Conservation (phyloP, 495 filamentous ascomycete species). For the Aspergillus conjunctus region DNA sequence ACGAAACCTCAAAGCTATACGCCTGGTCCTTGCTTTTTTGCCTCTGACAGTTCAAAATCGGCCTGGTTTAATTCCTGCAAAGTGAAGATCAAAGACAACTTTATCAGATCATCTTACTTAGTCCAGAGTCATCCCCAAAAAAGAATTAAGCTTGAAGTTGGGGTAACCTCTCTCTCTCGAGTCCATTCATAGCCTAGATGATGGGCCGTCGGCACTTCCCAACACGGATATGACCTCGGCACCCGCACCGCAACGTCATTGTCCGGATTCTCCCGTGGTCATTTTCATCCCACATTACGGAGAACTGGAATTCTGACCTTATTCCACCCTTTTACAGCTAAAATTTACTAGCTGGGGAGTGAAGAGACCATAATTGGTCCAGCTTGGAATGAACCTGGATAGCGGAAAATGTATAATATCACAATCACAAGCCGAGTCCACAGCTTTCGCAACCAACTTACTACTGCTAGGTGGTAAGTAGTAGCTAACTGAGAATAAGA, state of each 20-base stretch:
- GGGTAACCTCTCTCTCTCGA: too few species aligned
- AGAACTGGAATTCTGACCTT: not conserved
- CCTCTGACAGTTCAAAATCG: too few species aligned
- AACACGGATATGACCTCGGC: slow-evolving; percentile 16
- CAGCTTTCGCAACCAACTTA: too few species aligned
- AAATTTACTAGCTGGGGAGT: too few species aligned
- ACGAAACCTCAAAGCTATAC: not conserved
- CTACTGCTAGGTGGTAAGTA: not conserved
- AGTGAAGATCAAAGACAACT: too few species aligned
- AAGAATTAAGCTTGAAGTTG: not conserved
- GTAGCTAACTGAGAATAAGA: not conserved
- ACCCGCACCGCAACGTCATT: slow-evolving; percentile 17
- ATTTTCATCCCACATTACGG: slow-evolving; percentile 6
- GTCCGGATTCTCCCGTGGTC: slow-evolving; percentile 6
- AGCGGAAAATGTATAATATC: too few species aligned
- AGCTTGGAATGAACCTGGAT: too few species aligned
- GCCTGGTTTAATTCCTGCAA: too few species aligned
- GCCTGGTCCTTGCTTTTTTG: not conserved
- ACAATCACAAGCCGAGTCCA: too few species aligned
- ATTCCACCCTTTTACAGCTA: not conserved
- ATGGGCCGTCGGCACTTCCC: slow-evolving; percentile 18
- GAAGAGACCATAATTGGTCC: too few species aligned
- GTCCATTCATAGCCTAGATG: too few species aligned
- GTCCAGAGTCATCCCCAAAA: not conserved
- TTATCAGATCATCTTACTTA: not conserved